A percentile compares a stretch with the other conserved stretches of the same genome.
phyloP scores from a whole-genome alignment of 2,329 filamentous ascomycete genomes.

The Penicillium italicum region DNA sequence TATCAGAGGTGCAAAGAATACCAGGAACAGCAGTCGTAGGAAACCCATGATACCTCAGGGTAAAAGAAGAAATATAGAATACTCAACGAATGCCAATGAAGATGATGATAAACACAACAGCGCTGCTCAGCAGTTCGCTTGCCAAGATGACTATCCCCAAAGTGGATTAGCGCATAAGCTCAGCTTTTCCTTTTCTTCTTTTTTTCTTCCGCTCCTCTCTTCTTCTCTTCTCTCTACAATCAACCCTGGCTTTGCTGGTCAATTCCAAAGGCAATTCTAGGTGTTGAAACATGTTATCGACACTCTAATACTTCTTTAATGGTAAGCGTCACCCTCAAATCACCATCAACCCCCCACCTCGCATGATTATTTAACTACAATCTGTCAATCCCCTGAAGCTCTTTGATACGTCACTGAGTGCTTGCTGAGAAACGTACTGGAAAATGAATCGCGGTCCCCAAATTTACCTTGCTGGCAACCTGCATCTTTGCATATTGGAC shows the following conservation, averaged over 20 bases:
- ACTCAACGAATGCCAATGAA: slow-evolving; percentile 5
- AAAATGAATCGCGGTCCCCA: slow-evolving; percentile 30
- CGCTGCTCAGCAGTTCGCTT: slow-evolving; percentile 3
- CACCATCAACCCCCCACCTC: slow-evolving; percentile 15
- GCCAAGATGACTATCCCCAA: slow-evolving; percentile 13
- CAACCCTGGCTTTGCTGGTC: slow-evolving; percentile 30
- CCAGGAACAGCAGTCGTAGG: slow-evolving; percentile 33
- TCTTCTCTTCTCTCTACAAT: slow-evolving; percentile 9
- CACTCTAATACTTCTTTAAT: slow-evolving; percentile 25
- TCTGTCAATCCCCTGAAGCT: slow-evolving; percentile 82
- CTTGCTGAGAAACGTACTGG: slow-evolving; percentile 44
- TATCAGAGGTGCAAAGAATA: slow-evolving; percentile 39
- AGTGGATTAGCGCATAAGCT: slow-evolving; percentile 12
- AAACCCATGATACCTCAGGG: slow-evolving; percentile 29
- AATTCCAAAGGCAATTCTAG: slow-evolving; percentile 17
- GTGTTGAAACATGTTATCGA: not conserved
- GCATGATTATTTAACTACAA: slow-evolving; percentile 65
- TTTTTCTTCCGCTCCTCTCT: slow-evolving; percentile 19
- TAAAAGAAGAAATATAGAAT: slow-evolving; percentile 7
- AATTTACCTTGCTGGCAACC: not conserved
- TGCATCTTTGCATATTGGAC: slow-evolving; percentile 1
- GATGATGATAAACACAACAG: not conserved
- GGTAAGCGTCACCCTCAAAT: slow-evolving; percentile 24
- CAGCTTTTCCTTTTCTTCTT: slow-evolving; percentile 18
- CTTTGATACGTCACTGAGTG: slow-evolving; percentile 40